Evolutionary conservation across 2,329 filamentous ascomycete species (phyloP), one percentile per base, ranked within the genome.

Genomic region (Ampelomyces quisqualis): DNA sequence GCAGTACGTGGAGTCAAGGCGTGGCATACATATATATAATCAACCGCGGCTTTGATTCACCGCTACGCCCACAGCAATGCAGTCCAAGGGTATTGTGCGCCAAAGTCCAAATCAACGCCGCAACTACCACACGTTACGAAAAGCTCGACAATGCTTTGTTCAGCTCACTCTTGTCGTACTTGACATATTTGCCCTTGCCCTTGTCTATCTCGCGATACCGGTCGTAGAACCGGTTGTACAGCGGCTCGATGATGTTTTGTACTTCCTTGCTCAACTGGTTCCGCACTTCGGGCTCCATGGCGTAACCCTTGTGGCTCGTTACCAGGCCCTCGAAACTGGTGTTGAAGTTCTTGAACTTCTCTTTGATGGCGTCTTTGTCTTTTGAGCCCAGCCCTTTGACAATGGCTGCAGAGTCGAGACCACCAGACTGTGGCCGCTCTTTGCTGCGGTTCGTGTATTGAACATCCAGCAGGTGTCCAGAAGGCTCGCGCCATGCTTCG

Each of bases 171-270:
- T 96, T 96, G 73, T 96, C 90, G 67, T 95, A 97, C 34, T 59
- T 55, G 15, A 95, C 90, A 70, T 97, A 95, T 70, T 98, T 98
- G 55, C 91, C 91, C 72, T 90, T 94, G 45, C 93, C 93, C 74
- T 95, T 96, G 71, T 97, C 91, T 51, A 97, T 84, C 70, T 97
- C 93, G 66, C 96, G 90, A 66, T 98, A 98, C 19, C 91, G 81
- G 70, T 97, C 93, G 83, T 89, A 97, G 71, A 98, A 98, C 31
- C 93, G 80, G 48, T 86, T 86, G 72, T 98, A 98, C 10, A 98
- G 77, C 39, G 91, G 90, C 71, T 97, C 91, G 40, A 98, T 84
- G 72, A 95, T 88, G 57, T 85, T 84, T 67, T 93, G 88, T 50
- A 97, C 85, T 62, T 96, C 90, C 57, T 85, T 83, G 11, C 82